Base-by-base conservation (phyloP, 176 grass and related monocot genomes). In the Chloris gayana region DNA sequence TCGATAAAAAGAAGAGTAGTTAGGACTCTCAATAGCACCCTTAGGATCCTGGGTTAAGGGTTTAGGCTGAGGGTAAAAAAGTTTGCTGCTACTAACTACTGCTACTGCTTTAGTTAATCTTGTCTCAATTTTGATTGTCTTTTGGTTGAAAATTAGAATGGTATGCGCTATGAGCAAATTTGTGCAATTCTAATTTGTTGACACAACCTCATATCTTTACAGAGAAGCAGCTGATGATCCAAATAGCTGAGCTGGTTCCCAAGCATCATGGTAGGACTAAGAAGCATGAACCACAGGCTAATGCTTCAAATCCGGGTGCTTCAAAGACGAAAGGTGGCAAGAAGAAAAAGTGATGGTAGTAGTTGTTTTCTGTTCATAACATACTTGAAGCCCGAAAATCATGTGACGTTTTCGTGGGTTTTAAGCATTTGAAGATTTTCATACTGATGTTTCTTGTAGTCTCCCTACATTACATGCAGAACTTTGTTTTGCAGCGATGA, bases 181-280 rank as follows among this genome's bases (percentile, higher is more conserved):
- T 25, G 14, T 67, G 49, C 21, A 53, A 5, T 53, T 78, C 6
- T 67, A 60, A 11, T 82, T 26, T 82, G 78, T 37, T 89, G 78
- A 78, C 49, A 67, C 11, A 13, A 9, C 19, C 67, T 54, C 17
- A 35, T 38, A 70, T 67, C 26, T 79, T 54, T 83, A 62, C 88
- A 95, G 95, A 91, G 82, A 98, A 98, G 70, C 86, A 91, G 59
- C 80, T 98, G 66, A 88, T 95, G 95, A 71, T 95, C 75, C 88
- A 87, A 83, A 64, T 98, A 64, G 92, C 92, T 64, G 95, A 89
- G 84, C 74, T 98, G 64, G 88, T 98, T 72, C 95, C 95, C 39
- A 95, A 95, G 84, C 92, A 98, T 77, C 92, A 89, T 65, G 95
- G 92, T 62, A 98, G 92, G 84, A 91, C 78, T 7, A 92, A 95